Evolutionary conservation across 2,329 filamentous ascomycete species (phyloP).

Genomic region (Polychaeton citri): DNA sequence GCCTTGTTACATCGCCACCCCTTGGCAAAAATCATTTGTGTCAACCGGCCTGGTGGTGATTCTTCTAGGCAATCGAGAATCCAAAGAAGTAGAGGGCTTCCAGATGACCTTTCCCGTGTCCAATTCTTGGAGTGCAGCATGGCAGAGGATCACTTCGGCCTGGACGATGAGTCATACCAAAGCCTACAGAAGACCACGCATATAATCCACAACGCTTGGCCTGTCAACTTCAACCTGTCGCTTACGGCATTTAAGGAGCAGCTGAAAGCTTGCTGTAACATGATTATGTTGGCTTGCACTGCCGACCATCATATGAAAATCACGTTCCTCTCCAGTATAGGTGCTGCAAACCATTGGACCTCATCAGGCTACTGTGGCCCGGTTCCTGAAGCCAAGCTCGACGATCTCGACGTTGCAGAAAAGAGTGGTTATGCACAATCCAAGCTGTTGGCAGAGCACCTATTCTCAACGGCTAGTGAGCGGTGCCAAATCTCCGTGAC

Average conservation of each 20-base stretch:
- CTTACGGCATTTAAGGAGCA: conserved; percentile 38
- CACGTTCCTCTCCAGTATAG: conserved; percentile 40
- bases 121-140: conserved; percentile 15
- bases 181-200: conserved; percentile 20
- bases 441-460: conserved; percentile 11
- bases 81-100: conserved; percentile 11
- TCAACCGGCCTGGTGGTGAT: conserved; percentile 15
- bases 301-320: conserved; percentile 23
- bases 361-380: too few species aligned
- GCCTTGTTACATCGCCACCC: conserved; percentile 13
- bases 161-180: conserved; percentile 10
- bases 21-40: conserved; percentile 18
- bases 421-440: conserved; percentile 11
- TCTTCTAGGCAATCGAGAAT: conserved; percentile 9
- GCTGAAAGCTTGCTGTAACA: conserved; percentile 30
- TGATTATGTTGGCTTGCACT: conserved; percentile 30
- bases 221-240: conserved; percentile 43
- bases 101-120: conserved; percentile 13
- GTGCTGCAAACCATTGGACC: too few species aligned
- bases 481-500: conserved; percentile 6
- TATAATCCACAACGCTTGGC: conserved; percentile 42
- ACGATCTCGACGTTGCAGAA: conserved; percentile 8
- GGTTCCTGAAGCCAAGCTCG: conserved; percentile 25
- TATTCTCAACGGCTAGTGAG: neutral
- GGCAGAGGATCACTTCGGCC: conserved; percentile 12